phyloP scores from a whole-genome alignment of 1,284 basidiomycete species.

The Ustilago bromivora region DNA sequence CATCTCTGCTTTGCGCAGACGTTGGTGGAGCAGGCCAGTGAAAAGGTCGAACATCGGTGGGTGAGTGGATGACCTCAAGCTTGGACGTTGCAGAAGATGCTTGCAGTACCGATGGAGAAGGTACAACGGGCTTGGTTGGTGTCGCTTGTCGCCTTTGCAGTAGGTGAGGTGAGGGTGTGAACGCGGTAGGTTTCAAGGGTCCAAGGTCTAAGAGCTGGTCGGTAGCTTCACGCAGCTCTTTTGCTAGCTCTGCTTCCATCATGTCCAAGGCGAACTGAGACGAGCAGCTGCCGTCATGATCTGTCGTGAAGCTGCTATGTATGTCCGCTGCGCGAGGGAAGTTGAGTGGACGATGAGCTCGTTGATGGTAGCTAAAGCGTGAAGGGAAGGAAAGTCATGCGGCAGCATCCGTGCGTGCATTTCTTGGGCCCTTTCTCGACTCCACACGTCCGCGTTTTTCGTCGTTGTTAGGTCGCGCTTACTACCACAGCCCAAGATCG shows the following conservation, averaged over 20 bases:
- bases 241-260: conserved; percentile 47
- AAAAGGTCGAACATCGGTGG: conserved; percentile 42
- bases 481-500: neutral
- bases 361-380: neutral
- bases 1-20: neutral
- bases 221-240: conserved; percentile 51
- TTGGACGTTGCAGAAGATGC: conserved; percentile 29
- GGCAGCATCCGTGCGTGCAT: conserved; percentile 21
- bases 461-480: neutral
- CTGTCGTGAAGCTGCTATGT: neutral
- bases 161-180: conserved; percentile 18
- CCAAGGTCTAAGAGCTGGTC: conserved; percentile 47
- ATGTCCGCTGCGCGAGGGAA: neutral
- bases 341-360: conserved; percentile 1
- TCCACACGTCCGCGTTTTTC: conserved; percentile 10
- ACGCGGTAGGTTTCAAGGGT: conserved; percentile 11
- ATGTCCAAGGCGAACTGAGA: neutral
- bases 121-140: neutral
- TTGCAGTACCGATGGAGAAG: neutral
- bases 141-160: conserved; percentile 1
- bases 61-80: conserved; percentile 37
- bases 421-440: conserved; percentile 29
- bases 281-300: neutral
- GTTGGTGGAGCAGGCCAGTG: conserved; percentile 32
- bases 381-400: neutral